Percentiles rank a stretch among this genome's conserved stretches.
These are phyloP conservation scores for Saccharomycopsis sp. DNA, from an alignment of 805 yeast species.

Conservation along the genomic window DNA sequence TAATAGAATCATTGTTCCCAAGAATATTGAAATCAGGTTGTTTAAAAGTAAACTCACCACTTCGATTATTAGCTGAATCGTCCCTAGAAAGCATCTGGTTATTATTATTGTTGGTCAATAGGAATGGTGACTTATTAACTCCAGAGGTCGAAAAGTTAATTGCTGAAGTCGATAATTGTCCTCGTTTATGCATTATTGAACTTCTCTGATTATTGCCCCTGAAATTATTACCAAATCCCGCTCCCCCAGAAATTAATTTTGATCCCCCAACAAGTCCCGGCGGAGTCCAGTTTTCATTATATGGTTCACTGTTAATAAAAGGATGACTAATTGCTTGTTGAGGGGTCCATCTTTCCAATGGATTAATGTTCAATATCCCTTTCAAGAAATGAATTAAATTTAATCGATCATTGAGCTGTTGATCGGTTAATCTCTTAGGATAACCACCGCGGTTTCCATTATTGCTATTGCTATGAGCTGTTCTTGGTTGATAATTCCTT, in stretches of 20 bases:
- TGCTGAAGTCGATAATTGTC: conserved; percentile 19
- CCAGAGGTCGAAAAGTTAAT: conserved; percentile 6
- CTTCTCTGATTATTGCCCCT: background rate
- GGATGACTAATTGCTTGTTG: conserved; percentile 93
- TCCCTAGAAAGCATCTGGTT: too few species aligned
- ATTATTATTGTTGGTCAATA: background rate
- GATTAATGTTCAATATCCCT: conserved; percentile 78
- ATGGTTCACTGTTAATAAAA: conserved; percentile 61
- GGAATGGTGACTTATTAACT: background rate
- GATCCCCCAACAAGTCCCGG: conserved; percentile 31
- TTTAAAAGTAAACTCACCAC: too few species aligned
- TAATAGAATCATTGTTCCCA: conserved; percentile 5
- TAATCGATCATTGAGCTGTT: conserved; percentile 66
- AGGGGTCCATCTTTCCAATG: conserved; percentile 94
- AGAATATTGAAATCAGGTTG: too few species aligned
- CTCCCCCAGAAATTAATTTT: conserved; percentile 18
- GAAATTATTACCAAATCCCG: background rate
- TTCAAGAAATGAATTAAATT: conserved; percentile 69
- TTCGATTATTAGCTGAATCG: too few species aligned
- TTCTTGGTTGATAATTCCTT: conserved; percentile 52
- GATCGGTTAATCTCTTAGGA: conserved; percentile 40
- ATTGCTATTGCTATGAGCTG: too few species aligned
- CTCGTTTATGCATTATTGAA: conserved; percentile 14
- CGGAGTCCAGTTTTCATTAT: conserved; percentile 48
- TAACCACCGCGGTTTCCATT: conserved; percentile 44